Evolutionary conservation across 129 eudicot genomes (phyloP).

Genomic region (Tagetes erecta): DNA sequence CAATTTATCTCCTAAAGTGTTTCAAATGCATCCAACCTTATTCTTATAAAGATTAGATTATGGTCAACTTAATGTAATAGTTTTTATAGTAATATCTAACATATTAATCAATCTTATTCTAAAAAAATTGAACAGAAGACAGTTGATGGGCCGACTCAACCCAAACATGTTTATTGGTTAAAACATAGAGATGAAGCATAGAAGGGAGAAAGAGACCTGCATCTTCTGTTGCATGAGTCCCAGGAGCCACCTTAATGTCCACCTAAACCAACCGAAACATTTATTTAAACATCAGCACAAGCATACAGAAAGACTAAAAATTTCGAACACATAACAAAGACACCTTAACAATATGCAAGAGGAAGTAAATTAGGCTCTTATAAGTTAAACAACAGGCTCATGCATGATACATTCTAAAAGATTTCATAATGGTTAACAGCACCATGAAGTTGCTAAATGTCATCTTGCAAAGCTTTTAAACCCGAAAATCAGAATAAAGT

Average conservation of each 20-base stretch:
- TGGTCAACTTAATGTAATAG: neutral
- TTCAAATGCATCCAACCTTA: neutral
- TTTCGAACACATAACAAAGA: neutral
- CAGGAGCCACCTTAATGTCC: constrained; percentile 91
- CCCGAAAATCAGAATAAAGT: neutral
- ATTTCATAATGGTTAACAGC: neutral
- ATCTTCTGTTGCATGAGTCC: constrained; percentile 96
- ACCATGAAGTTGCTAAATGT: neutral
- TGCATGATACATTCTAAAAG: neutral
- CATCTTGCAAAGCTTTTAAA: constrained; percentile 2
- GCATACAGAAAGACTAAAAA: neutral
- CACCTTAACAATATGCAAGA: neutral
- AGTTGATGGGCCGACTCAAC: neutral
- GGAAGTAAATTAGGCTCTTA: neutral
- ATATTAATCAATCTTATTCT: neutral
- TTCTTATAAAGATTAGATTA: neutral
- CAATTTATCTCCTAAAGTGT: neutral
- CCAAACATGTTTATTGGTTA: neutral
- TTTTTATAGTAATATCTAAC: neutral
- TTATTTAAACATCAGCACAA: neutral
- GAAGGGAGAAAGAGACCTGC: constrained; percentile 61
- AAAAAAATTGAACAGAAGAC: neutral
- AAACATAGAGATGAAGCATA: neutral
- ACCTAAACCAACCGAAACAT: constrained; percentile 38
- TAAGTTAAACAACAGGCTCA: neutral